Base-by-base conservation (phyloP, 192 early-diverging fungal genomes). In the Podila epigama region DNA sequence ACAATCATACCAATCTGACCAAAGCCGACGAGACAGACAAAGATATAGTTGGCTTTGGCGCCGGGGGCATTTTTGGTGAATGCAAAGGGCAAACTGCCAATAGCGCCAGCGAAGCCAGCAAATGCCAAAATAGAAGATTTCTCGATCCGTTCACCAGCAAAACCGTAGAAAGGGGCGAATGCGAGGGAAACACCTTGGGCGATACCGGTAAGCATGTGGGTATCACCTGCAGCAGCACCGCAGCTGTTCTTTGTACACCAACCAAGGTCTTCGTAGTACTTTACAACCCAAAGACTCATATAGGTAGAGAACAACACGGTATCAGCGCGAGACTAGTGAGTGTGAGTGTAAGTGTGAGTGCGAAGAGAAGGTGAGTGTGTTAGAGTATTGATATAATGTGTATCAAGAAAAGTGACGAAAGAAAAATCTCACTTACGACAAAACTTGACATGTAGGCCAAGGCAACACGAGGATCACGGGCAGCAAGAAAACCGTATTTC, bases 271-370 rank as follows among this genome's bases (percentile, higher is more conserved):
- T 91, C 66, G 62, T 89, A 93, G 67, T 87, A 81, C 36, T 89
- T 71, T 13, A 70, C 67, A 1, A 88, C 82, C 86, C 87, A 92
- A 5, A 94, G 80, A 29, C 86, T 85, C 18, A 94, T 67, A 57
- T 86, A 94, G 2, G 88, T 79, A 0, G 92, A 85, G 27, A 94
- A 75, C n/a, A 89, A 84, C 39, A 91, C 85, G 6, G 89, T 89
- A 63, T 94, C 91, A 3, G 87, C 90, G 50, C 92, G 83, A 10
- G 91, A 59, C 73, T 77, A 37, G 32, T 7, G 16, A 16, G 31
- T 42, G 2, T 51, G 35, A 51, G 29, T 7, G n/a, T 22, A 18
- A 31, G 11, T 29, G 13, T 13, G 7, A 18, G 1, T 18, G n/a
- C n/a, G n/a, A n/a, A n/a, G n/a, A n/a, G n/a, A n/a, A n/a, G n/a